Evolutionary conservation across 805 yeast species (phyloP).

Genomic region (Ogataea wickerhamii): DNA sequence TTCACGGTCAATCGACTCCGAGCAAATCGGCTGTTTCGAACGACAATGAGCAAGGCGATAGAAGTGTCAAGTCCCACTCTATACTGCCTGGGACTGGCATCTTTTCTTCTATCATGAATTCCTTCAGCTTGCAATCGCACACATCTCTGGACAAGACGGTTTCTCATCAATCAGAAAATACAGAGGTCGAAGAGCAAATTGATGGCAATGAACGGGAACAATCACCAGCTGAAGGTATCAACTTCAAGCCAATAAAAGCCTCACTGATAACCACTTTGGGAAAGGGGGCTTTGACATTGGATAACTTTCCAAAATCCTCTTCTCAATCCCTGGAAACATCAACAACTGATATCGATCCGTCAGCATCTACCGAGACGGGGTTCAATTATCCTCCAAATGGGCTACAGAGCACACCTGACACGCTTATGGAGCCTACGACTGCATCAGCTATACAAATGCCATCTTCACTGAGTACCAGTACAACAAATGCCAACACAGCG

Average conservation of each 20-base stretch:
- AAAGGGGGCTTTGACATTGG: conserved; percentile 42
- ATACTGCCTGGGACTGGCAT: conserved; percentile 17
- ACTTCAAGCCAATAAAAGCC: conserved; percentile 45
- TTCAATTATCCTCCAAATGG: no score
- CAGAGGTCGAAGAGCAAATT: neutral
- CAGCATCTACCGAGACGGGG: neutral
- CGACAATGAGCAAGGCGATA: neutral
- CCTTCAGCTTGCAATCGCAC: conserved; percentile 27
- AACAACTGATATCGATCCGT: neutral
- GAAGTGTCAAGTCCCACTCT: neutral
- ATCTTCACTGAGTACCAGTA: conserved; percentile 16
- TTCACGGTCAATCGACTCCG: no score
- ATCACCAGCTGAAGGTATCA: conserved; percentile 33
- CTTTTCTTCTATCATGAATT: conserved; percentile 26
- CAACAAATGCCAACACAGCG: conserved; percentile 3
- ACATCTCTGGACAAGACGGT: conserved; percentile 13
- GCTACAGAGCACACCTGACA: conserved; percentile 4
- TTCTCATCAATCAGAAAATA: neutral
- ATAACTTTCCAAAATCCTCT: conserved; percentile 25
- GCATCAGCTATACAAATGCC: conserved; percentile 7
- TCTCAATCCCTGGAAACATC: neutral
- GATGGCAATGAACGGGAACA: conserved; percentile 4
- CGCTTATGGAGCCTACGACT: conserved; percentile 8
- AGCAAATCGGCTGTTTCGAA: neutral
- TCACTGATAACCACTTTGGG: conserved; percentile 48